Conservation (phyloP, 768 basidiomycete species). For the Crassisporium funariophilum region DNA sequence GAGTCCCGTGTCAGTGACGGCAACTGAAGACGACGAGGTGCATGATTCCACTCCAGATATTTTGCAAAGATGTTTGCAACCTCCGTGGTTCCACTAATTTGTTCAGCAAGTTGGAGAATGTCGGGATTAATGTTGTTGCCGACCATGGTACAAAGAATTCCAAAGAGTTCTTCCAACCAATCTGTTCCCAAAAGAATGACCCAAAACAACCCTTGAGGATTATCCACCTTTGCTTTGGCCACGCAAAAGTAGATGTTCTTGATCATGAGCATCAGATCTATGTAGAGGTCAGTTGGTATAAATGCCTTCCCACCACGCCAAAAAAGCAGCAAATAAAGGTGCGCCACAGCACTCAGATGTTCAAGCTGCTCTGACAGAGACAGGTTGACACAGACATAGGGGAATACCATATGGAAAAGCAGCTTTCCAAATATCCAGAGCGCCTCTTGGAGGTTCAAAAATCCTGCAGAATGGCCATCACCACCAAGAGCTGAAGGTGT, state of each 20-base stretch:
- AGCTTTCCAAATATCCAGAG: constrained; percentile 19
- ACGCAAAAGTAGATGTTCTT: too few species aligned
- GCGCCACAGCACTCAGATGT: constrained; percentile 27
- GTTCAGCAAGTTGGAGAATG: too few species aligned
- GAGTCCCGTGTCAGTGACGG: neutral
- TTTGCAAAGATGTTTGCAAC: too few species aligned
- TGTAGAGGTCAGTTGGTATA: constrained; percentile 29
- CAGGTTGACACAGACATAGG: constrained; percentile 28
- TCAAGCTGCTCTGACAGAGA: constrained; percentile 29
- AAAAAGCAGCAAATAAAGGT: constrained; percentile 25
- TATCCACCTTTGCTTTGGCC: too few species aligned
- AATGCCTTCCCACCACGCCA: constrained; percentile 14
- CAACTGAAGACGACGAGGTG: neutral
- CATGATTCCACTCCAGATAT: neutral
- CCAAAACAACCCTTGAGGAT: too few species aligned
- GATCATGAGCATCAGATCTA: too few species aligned
- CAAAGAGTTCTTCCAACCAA: too few species aligned
- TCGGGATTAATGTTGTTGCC: too few species aligned
- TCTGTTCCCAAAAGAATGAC: too few species aligned
- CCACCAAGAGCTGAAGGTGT: neutral
- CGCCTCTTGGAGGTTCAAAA: constrained; percentile 7
- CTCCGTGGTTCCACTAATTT: too few species aligned
- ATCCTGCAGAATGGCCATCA: constrained; percentile 3
- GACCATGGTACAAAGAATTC: too few species aligned
- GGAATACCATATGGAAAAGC: constrained; percentile 24